Conservation (phyloP, 345 rosid genomes). For the Arabis hirsuta region DNA sequence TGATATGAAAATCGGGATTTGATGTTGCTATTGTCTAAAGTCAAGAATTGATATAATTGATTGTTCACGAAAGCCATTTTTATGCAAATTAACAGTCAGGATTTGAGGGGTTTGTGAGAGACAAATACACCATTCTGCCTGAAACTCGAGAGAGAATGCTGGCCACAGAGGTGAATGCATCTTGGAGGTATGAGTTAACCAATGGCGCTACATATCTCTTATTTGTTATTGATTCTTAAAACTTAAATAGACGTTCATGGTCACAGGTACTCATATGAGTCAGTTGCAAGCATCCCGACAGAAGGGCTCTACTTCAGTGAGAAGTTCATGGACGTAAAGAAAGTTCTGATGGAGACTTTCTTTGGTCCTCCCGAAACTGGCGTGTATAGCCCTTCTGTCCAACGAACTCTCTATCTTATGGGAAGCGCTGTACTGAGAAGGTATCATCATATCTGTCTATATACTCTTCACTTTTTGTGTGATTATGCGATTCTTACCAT, state of each 20-base stretch:
- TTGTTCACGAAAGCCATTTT: conserved; percentile 11
- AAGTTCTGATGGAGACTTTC: conserved; percentile 63
- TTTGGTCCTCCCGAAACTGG: conserved; percentile 85
- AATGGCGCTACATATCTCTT: conserved; percentile 6
- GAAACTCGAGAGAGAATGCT: conserved; percentile 89
- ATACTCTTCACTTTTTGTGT: background rate
- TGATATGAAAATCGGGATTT: background rate
- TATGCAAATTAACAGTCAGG: conserved; percentile 75
- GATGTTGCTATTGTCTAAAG: conserved; percentile 6
- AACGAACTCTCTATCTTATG: conserved; percentile 84
- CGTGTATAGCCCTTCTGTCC: conserved; percentile 96
- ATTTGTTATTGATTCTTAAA: conserved; percentile 22
- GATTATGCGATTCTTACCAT: background rate
- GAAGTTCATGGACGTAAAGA: conserved; percentile 64
- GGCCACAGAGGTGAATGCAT: conserved; percentile 87
- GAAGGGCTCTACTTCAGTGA: conserved; percentile 67
- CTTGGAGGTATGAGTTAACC: conserved; percentile 69
- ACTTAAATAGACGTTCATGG: conserved; percentile 22
- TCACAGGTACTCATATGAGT: conserved; percentile 74
- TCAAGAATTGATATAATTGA: background rate
- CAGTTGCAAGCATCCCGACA: conserved; percentile 61
- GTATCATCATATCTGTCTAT: conserved; percentile 44
- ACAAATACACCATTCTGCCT: conserved; percentile 82
- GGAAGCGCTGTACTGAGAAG: conserved; percentile 76
- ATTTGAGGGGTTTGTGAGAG: conserved; percentile 89